Percentiles rank a stretch among this genome's conserved stretches.
Evolutionary conservation across 164 flowering plant species (phyloP).

Genomic region (Magnolia sinica): DNA sequence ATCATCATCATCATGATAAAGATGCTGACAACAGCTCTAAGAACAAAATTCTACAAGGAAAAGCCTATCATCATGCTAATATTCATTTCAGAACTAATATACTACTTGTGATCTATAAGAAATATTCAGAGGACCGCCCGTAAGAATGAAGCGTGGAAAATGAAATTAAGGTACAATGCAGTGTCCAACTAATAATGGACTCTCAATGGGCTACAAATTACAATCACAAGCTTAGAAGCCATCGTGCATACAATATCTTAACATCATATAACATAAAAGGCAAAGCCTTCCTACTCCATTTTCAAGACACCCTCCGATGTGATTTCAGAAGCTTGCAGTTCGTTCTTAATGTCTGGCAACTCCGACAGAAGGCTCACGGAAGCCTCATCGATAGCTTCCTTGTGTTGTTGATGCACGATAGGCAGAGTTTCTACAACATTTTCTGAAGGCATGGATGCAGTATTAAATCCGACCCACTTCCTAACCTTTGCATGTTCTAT

Average conservation of each 20-base stretch:
- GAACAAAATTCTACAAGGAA: background rate
- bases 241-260: background rate
- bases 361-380: conserved; percentile 48
- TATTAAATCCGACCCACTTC: conserved; percentile 42
- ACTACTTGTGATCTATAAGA: background rate
- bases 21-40: background rate
- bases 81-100: background rate
- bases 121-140: background rate
- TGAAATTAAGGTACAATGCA: background rate
- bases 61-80: background rate
- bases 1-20: too few species aligned
- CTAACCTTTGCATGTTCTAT: conserved; percentile 37
- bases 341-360: conserved; percentile 15
- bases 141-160: background rate
- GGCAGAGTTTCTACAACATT: conserved; percentile 24
- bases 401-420: conserved; percentile 19
- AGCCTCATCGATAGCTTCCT: conserved; percentile 41
- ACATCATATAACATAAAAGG: background rate
- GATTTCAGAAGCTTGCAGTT: conserved; percentile 19
- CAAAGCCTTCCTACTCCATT: conserved; percentile 12
- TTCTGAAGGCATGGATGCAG: conserved; percentile 16
- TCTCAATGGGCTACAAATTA: background rate
- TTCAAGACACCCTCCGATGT: conserved; percentile 21
- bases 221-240: background rate
- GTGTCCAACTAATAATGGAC: background rate